These are phyloP conservation scores for Hypoxylon crocopeplum DNA, from an alignment of 495 filamentous ascomycete species.

Conservation along the genomic window DNA sequence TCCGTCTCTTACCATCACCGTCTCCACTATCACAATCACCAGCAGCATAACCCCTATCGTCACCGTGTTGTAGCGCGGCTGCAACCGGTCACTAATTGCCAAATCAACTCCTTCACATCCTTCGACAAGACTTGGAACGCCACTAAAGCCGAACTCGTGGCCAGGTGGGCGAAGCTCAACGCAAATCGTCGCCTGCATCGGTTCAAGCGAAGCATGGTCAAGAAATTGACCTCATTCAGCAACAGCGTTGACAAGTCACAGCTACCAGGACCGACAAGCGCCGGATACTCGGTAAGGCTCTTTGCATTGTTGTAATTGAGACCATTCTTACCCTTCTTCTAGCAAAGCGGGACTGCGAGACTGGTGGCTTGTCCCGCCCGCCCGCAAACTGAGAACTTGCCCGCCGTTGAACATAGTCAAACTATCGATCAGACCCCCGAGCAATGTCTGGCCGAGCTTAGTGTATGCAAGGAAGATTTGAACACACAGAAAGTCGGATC, in stretches of 20 bases:
- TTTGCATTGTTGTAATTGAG: slow-evolving; percentile 3
- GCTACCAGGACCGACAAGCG: slow-evolving; percentile 24
- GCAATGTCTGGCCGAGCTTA: slow-evolving; percentile 31
- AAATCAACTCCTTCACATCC: slow-evolving; percentile 16
- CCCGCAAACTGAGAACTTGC: slow-evolving; percentile 4
- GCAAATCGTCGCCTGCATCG: slow-evolving; percentile 18
- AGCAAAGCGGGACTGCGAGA: slow-evolving; percentile 15
- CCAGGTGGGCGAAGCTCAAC: slow-evolving; percentile 29
- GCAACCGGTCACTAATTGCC: slow-evolving; percentile 8
- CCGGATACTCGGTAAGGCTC: slow-evolving; percentile 33
- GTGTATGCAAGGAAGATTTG: slow-evolving; percentile 29
- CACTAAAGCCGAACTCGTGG: slow-evolving; percentile 30
- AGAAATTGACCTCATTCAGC: slow-evolving; percentile 27
- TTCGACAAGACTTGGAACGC: slow-evolving; percentile 24
- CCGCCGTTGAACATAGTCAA: slow-evolving; percentile 6
- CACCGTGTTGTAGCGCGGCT: slow-evolving; percentile 7
- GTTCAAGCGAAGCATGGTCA: slow-evolving; percentile 42
- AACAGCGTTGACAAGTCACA: slow-evolving; percentile 11
- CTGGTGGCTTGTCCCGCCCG: neutral
- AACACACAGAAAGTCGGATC: slow-evolving; percentile 27
- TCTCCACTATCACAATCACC: neutral
- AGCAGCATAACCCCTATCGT: slow-evolving; percentile 6
- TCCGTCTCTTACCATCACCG: slow-evolving; percentile 13
- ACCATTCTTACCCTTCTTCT: slow-evolving; percentile 25
- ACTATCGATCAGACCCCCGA: slow-evolving; percentile 13